These are phyloP conservation scores for Plectranthus barbatus DNA, from an alignment of 257 asterid species.

Conservation along the genomic window DNA sequence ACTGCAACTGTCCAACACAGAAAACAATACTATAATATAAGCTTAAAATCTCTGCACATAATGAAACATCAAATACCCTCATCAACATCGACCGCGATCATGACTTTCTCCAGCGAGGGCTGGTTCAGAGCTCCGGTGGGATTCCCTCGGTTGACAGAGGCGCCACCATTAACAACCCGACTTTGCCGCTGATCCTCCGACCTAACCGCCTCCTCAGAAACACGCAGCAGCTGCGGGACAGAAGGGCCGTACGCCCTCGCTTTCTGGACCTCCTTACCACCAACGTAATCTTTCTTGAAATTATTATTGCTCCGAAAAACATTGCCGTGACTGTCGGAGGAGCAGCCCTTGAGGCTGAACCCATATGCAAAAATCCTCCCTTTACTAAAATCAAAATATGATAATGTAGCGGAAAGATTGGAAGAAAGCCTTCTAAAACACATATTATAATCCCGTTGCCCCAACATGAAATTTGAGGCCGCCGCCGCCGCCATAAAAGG, in stretches of 20 bases:
- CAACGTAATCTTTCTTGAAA: slow-evolving; percentile 8
- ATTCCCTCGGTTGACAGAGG: slow-evolving; percentile 23
- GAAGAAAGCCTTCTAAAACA: slow-evolving; percentile 24
- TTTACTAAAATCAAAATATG: slow-evolving; percentile 12
- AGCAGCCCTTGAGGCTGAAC: slow-evolving; percentile 26
- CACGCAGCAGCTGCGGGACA: slow-evolving; percentile 28
- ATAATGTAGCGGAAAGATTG: slow-evolving; percentile 11
- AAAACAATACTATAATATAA: background rate
- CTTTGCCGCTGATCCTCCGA: slow-evolving; percentile 15
- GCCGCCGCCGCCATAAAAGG: slow-evolving; percentile 47
- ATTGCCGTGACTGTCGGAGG: slow-evolving; percentile 19
- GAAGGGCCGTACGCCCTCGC: slow-evolving; percentile 31
- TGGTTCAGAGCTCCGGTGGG: slow-evolving; percentile 19
- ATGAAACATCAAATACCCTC: slow-evolving; percentile 44
- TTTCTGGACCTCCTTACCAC: slow-evolving; percentile 21
- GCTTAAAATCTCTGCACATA: background rate
- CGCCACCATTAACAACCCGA: slow-evolving; percentile 22
- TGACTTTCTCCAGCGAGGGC: slow-evolving; percentile 30
- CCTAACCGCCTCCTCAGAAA: slow-evolving; percentile 29
- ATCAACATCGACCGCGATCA: slow-evolving; percentile 84
- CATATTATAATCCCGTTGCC: slow-evolving; percentile 33
- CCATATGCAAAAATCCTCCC: slow-evolving; percentile 19
- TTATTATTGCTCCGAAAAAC: slow-evolving; percentile 7
- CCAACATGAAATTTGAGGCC: slow-evolving; percentile 27
- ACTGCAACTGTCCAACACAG: background rate